Conservation (phyloP, 2,329 filamentous ascomycete genomes). For the Talaromyces amestolkiae region DNA sequence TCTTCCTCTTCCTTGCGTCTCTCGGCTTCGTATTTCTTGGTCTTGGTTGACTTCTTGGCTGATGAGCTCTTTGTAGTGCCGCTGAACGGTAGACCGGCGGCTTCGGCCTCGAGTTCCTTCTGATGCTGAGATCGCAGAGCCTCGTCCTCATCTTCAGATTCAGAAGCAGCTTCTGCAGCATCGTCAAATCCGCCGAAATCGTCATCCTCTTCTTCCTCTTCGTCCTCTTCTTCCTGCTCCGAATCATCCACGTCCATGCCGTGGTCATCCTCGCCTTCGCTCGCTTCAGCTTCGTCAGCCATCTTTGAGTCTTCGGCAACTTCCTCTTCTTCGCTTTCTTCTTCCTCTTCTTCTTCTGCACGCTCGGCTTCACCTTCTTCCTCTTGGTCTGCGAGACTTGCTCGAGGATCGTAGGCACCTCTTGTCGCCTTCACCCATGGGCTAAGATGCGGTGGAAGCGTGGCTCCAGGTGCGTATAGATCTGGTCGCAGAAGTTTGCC, state of each 20-base stretch:
- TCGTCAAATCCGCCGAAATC: slow-evolving; percentile 53
- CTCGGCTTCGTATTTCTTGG: slow-evolving; percentile 66
- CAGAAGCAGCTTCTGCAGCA: slow-evolving; percentile 45
- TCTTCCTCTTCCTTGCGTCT: slow-evolving; percentile 75
- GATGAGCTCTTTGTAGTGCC: slow-evolving; percentile 58
- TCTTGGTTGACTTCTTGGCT: slow-evolving; percentile 63
- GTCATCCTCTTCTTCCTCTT: slow-evolving; percentile 48
- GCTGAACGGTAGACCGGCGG: slow-evolving; percentile 62
- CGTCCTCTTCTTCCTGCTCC: slow-evolving; percentile 45
- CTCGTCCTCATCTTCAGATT: slow-evolving; percentile 59
- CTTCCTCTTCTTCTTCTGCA: slow-evolving; percentile 56
- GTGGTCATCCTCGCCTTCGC: slow-evolving; percentile 47
- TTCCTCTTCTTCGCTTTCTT: slow-evolving; percentile 42
- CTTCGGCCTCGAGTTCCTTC: slow-evolving; percentile 87
- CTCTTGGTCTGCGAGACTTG: slow-evolving; percentile 82
- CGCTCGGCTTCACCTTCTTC: slow-evolving; percentile 78
- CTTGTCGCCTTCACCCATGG: slow-evolving; percentile 87
- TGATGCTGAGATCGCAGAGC: slow-evolving; percentile 70
- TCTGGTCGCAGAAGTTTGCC: slow-evolving; percentile 83
- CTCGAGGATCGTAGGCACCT: slow-evolving; percentile 87
- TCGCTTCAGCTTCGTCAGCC: slow-evolving; percentile 35
- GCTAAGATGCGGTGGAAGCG: slow-evolving; percentile 89
- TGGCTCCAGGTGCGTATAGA: slow-evolving; percentile 83
- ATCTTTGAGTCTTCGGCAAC: slow-evolving; percentile 43
- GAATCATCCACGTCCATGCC: slow-evolving; percentile 49